Percentiles rank a stretch among this genome's conserved stretches.
Conservation (phyloP, 139 green algal species). For the Tetraselmis striata region DNA sequence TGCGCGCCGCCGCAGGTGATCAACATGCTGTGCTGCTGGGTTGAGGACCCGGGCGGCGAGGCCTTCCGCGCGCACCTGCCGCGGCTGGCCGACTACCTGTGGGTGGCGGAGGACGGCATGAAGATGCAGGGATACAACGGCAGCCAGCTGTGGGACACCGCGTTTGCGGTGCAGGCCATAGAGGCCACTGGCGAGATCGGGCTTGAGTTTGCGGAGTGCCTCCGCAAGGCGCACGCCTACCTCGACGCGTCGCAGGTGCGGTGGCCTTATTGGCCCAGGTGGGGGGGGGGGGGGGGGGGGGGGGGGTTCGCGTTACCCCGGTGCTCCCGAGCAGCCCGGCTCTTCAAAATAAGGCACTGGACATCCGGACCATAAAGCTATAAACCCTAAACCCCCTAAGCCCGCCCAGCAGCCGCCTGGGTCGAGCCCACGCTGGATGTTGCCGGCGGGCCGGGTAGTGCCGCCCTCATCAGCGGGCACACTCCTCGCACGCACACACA, state of each 20-base stretch:
- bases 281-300: no score
- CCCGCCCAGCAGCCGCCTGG: not conserved
- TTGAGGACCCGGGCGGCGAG: conserved; percentile 75
- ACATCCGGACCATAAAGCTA: no score
- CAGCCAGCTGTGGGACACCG: conserved; percentile 93
- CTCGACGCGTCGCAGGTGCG: conserved; percentile 69
- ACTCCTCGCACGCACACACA: no score
- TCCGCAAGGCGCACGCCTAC: conserved; percentile 68
- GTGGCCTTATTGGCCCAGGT: no score
- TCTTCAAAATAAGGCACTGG: no score
- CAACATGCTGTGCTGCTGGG: conserved; percentile 95
- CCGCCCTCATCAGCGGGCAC: no score
- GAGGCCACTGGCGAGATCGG: conserved; percentile 33
- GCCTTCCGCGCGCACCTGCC: conserved; percentile 79
- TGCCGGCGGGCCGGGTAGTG: no score
- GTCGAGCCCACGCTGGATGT: not conserved
- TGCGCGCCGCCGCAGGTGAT: conserved; percentile 54
- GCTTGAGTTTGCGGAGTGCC: conserved; percentile 31
- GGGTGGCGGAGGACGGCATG: conserved; percentile 97
- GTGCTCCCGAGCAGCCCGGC: no score
- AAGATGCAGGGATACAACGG: conserved; percentile 98
- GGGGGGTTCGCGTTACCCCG: no score
- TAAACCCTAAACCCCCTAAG: no score
- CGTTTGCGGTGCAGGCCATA: conserved; percentile 88
- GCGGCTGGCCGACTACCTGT: conserved; percentile 88